Percentiles rank a stretch among this genome's conserved stretches.
Conservation (phyloP, 192 early-diverging fungal genomes). For the Piromyces finnis region DNA sequence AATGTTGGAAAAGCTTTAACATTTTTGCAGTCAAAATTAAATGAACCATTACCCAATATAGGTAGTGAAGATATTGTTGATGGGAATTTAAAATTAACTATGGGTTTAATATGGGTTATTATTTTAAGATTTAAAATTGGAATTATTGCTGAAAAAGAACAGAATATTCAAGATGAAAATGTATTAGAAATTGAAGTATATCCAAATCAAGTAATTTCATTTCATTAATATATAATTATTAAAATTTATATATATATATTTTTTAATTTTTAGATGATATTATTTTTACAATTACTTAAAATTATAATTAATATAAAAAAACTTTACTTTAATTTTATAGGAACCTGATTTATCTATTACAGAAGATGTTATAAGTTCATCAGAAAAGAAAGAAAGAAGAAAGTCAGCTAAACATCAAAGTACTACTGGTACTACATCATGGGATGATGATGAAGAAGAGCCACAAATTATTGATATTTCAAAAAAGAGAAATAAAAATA, state of each 20-base stretch:
- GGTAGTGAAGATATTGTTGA: slow-evolving; percentile 15
- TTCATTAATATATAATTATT: neutral
- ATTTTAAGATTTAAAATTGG: slow-evolving; percentile 2
- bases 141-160: neutral
- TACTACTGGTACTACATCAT: neutral
- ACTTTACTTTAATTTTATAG: no score
- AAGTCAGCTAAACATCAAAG: neutral
- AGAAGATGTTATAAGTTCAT: neutral
- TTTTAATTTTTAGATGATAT: no score
- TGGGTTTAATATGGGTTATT: slow-evolving; percentile 12
- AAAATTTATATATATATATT: no score
- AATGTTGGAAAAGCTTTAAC: slow-evolving; percentile 13
- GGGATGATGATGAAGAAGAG: neutral
- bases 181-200: neutral
- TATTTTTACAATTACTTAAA: no score
- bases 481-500: neutral
- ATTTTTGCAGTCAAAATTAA: slow-evolving; percentile 4
- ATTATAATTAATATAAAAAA: neutral
- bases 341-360: neutral
- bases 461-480: neutral
- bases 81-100: slow-evolving; percentile 11
- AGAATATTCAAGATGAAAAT: neutral
- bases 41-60: neutral
- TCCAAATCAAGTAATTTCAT: neutral
- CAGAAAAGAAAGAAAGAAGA: neutral